phyloP scores from a whole-genome alignment of 1,284 basidiomycete species.

The Ganoderma lingzhi region DNA sequence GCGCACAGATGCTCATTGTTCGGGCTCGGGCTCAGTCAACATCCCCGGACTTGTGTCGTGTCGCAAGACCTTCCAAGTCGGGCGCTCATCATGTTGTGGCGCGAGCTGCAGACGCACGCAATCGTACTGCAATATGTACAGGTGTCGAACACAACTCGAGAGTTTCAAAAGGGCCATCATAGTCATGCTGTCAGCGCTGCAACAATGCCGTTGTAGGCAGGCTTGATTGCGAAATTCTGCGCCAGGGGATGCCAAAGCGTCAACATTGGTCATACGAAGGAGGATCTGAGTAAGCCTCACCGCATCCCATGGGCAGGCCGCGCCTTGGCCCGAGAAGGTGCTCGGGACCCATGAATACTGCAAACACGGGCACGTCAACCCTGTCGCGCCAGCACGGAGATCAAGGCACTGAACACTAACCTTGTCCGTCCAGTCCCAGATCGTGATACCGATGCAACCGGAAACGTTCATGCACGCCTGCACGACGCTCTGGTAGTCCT shows the following conservation, averaged over 20 bases:
- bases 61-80: not conserved
- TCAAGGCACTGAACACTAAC: not conserved
- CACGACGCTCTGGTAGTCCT: constrained; percentile 56
- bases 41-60: not conserved
- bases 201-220: constrained; percentile 36
- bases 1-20: not conserved
- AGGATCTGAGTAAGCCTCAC: constrained; percentile 28
- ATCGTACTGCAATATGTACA: not conserved
- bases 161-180: not conserved
- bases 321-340: constrained; percentile 47
- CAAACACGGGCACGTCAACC: not conserved
- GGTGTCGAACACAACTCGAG: not conserved
- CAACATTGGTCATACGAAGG: constrained; percentile 6
- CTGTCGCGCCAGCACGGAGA: not conserved
- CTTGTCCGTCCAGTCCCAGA: constrained; percentile 59
- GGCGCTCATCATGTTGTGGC: not conserved
- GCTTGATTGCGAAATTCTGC: constrained; percentile 35
- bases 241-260: not conserved
- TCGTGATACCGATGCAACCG: constrained; percentile 54
- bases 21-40: constrained; percentile 12
- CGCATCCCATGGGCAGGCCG: constrained; percentile 45
- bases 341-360: constrained; percentile 47
- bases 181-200: constrained; percentile 22
- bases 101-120: no score
- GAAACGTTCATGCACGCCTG: constrained; percentile 51